A percentile compares a stretch with the other conserved stretches of the same genome.
These are phyloP conservation scores for Eruca vesicaria DNA, from an alignment of 441 rosid genomes.

Conservation along the genomic window DNA sequence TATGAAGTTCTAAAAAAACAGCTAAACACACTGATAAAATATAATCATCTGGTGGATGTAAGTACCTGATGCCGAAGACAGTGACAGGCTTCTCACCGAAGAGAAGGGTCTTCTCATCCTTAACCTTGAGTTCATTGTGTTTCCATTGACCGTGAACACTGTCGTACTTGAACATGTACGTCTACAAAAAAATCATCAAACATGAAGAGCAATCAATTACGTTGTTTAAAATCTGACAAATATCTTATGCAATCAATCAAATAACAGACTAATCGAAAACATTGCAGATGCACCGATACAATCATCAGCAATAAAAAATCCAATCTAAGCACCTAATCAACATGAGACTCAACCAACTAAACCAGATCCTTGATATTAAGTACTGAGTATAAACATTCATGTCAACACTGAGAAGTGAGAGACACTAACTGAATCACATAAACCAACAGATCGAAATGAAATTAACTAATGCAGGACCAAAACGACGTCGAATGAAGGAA, in stretches of 20 bases:
- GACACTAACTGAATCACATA: not conserved
- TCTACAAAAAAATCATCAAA: slow-evolving; percentile 37
- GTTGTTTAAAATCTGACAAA: not conserved
- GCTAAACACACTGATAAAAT: not conserved
- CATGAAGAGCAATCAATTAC: not conserved
- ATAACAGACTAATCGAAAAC: no score
- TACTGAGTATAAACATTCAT: no score
- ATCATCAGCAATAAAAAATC: not conserved
- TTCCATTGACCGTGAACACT: slow-evolving; percentile 84
- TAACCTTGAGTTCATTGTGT: slow-evolving; percentile 63
- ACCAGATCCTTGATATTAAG: not conserved
- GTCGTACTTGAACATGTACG: slow-evolving; percentile 82
- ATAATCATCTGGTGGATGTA: not conserved
- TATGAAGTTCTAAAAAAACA: no score
- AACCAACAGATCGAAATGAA: no score
- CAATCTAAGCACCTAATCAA: not conserved
- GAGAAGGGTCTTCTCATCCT: slow-evolving; percentile 69
- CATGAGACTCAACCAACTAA: not conserved
- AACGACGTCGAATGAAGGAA: not conserved
- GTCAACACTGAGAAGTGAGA: no score
- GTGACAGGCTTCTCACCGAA: slow-evolving; percentile 61
- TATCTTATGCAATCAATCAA: not conserved
- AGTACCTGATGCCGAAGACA: slow-evolving; percentile 56
- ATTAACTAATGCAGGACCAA: not conserved
- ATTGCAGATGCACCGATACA: not conserved